Conservation (phyloP, 371 early-diverging fungal genomes). For the Saksenaea oblongispora region DNA sequence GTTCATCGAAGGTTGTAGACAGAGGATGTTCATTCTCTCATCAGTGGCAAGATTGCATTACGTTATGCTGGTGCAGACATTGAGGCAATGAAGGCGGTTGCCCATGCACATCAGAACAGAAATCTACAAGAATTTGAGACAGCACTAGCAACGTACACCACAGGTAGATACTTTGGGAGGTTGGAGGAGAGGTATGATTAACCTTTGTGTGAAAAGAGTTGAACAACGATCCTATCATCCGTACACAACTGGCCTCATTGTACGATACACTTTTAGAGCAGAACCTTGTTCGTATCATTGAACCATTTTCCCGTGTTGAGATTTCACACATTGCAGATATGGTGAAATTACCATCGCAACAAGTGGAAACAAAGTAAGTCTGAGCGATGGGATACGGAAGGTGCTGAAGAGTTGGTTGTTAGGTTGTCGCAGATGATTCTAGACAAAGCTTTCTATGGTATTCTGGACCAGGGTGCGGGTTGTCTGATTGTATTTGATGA, state of each 20-base stretch:
- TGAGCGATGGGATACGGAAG: background rate
- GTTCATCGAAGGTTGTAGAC: constrained; percentile 46
- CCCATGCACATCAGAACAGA: constrained; percentile 92
- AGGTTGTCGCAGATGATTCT: constrained; percentile 97
- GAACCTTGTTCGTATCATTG: constrained; percentile 96
- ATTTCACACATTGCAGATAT: constrained; percentile 93
- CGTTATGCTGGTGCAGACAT: constrained; percentile 79
- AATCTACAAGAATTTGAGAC: constrained; percentile 93
- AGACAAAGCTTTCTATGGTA: constrained; percentile 94
- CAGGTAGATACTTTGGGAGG: too few relatives aligned
- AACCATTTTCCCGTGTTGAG: constrained; percentile 97
- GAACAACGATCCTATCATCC: constrained; percentile 90
- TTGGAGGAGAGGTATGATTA: too few relatives aligned
- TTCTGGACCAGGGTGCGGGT: constrained; percentile 97
- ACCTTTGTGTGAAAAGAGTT: too few relatives aligned
- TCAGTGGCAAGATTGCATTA: constrained; percentile 82
- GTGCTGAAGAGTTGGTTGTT: too few relatives aligned
- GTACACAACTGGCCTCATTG: constrained; percentile 84
- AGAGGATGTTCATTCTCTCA: constrained; percentile 85
- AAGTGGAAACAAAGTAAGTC: constrained; percentile 89
- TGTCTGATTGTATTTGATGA: constrained; percentile 95
- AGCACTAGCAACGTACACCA: constrained; percentile 81
- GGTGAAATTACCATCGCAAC: constrained; percentile 86
- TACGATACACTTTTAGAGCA: constrained; percentile 98
- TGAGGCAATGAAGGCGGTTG: constrained; percentile 93